Conservation (phyloP, 2,329 filamentous ascomycete species). For the Curvularia spicifera region DNA sequence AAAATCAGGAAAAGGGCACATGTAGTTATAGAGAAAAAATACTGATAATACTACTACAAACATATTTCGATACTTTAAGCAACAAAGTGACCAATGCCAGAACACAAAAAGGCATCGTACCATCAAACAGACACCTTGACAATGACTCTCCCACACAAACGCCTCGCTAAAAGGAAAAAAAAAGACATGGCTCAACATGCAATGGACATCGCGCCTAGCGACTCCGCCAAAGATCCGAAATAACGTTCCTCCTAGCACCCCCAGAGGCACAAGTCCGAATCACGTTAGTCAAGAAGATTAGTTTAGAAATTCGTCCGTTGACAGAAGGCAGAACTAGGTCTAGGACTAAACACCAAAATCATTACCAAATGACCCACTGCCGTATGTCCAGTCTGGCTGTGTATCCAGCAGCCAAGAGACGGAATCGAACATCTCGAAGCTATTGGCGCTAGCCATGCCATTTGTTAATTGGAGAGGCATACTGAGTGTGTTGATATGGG, state of each 20-base stretch:
- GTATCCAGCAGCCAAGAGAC: slow-evolving; percentile 94
- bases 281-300: background rate
- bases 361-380: slow-evolving; percentile 35
- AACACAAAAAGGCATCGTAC: background rate
- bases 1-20: too few relatives aligned
- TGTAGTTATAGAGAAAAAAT: background rate
- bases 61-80: too few relatives aligned
- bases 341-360: slow-evolving; percentile 35
- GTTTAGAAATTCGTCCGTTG: background rate
- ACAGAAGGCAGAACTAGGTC: too few relatives aligned
- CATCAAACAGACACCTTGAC: background rate
- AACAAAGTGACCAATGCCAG: background rate
- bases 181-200: background rate
- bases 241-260: background rate
- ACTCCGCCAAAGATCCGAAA: background rate
- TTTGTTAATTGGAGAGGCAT: slow-evolving; percentile 68
- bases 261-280: background rate
- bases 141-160: background rate
- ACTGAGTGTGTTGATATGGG: slow-evolving; percentile 49
- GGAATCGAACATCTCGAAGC: slow-evolving; percentile 80
- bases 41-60: background rate
- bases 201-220: background rate
- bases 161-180: slow-evolving; percentile 10
- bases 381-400: slow-evolving; percentile 52
- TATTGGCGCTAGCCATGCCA: slow-evolving; percentile 50